Conservation (phyloP, 225 moss, liverwort and hornwort genomes). For the Pseudisothecium myosuroides region DNA sequence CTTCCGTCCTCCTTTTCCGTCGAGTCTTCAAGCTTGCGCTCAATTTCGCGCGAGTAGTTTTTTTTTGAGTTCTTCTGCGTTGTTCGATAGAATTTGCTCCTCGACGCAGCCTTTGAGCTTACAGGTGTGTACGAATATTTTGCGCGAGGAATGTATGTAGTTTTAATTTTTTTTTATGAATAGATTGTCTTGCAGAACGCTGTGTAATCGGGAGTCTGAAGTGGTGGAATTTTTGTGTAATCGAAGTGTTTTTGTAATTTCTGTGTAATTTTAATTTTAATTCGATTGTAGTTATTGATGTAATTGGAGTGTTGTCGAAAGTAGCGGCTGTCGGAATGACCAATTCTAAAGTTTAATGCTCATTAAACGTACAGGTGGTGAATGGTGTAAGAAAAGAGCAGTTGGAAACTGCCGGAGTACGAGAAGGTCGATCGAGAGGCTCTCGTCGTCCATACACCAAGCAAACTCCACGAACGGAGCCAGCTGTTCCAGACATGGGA, state of each 20-base stretch:
- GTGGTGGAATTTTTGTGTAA: neutral
- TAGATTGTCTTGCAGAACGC: neutral
- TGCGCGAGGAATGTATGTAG: neutral
- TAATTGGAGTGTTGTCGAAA: neutral
- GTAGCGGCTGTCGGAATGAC: neutral
- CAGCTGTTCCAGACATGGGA: slow-evolving; percentile 25
- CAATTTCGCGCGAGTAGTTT: neutral
- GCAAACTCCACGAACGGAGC: neutral
- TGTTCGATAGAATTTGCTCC: neutral
- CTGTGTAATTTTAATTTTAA: neutral
- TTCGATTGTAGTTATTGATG: neutral
- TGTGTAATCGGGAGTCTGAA: neutral
- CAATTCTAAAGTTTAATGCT: neutral
- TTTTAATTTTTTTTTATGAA: neutral
- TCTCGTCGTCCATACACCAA: slow-evolving; percentile 5
- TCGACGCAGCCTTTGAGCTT: neutral
- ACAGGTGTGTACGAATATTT: neutral
- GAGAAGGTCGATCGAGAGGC: neutral
- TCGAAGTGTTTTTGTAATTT: neutral
- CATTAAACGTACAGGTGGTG: slow-evolving; percentile 5
- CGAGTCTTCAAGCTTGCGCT: neutral
- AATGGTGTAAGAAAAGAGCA: slow-evolving; percentile 16
- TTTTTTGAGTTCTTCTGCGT: neutral
- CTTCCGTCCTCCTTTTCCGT: neutral
- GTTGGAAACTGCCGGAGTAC: neutral